These are phyloP conservation scores for Crucibulum laeve DNA, from an alignment of 768 basidiomycete genomes.

Conservation along the genomic window DNA sequence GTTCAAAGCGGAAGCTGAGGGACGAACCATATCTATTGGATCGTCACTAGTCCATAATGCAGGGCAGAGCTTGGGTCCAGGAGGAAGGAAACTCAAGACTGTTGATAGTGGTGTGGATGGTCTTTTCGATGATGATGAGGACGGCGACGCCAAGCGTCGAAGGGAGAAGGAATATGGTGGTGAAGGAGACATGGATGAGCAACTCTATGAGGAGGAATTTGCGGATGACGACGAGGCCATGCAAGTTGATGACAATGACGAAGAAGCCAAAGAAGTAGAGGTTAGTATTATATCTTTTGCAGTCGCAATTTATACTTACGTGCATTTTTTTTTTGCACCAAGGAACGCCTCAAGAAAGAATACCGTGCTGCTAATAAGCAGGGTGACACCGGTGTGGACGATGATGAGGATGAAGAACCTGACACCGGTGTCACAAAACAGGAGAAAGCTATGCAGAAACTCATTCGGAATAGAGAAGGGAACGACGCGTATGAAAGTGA, in stretches of 20 bases:
- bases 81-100: slow-evolving; percentile 59
- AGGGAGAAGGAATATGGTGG: slow-evolving; percentile 59
- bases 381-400: slow-evolving; percentile 66
- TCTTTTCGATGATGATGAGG: slow-evolving; percentile 69
- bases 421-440: slow-evolving; percentile 62
- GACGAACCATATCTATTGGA: slow-evolving; percentile 32
- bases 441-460: slow-evolving; percentile 79
- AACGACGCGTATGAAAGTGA: slow-evolving; percentile 79
- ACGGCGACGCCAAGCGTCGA: slow-evolving; percentile 38
- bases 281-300: slow-evolving; percentile 29
- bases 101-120: slow-evolving; percentile 64
- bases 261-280: slow-evolving; percentile 81
- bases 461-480: slow-evolving; percentile 81
- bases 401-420: slow-evolving; percentile 68
- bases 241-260: slow-evolving; percentile 70
- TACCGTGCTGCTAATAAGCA: slow-evolving; percentile 75
- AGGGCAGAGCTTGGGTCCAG: slow-evolving; percentile 61
- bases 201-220: slow-evolving; percentile 78
- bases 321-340: slow-evolving; percentile 7
- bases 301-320: not conserved
- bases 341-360: slow-evolving; percentile 85
- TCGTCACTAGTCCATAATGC: slow-evolving; percentile 44
- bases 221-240: slow-evolving; percentile 85
- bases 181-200: slow-evolving; percentile 81
- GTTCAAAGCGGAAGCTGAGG: slow-evolving; percentile 63